Conservation (phyloP, 2,329 filamentous ascomycete species). For the Fusarium sp. region DNA sequence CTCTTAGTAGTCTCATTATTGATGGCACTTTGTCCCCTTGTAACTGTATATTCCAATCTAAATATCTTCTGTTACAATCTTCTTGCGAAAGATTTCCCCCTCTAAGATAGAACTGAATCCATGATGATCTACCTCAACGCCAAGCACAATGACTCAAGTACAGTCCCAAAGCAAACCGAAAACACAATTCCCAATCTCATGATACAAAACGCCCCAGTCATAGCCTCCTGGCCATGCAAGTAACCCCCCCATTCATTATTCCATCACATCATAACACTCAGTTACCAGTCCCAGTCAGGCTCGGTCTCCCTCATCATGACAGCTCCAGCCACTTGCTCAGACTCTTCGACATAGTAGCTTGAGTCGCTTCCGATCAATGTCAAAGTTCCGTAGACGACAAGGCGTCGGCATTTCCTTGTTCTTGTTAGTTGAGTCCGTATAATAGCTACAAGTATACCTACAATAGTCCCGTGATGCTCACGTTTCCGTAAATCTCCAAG, state of each 20-base stretch:
- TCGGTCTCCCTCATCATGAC: conserved; percentile 57
- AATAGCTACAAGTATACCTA: conserved; percentile 40
- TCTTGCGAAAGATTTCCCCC: background rate
- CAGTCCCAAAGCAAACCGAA: background rate
- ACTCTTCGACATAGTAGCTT: conserved; percentile 56
- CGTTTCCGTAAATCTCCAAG: conserved; percentile 61
- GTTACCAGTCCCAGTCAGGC: conserved; percentile 54
- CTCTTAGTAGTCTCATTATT: background rate
- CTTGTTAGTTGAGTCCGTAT: conserved; percentile 3
- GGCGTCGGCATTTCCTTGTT: conserved; percentile 55
- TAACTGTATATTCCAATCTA: background rate
- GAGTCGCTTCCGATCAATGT: conserved; percentile 60
- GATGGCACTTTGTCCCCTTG: background rate
- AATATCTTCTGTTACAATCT: background rate
- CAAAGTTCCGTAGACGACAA: conserved; percentile 60
- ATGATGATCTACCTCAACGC: conserved; percentile 9
- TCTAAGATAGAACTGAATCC: background rate
- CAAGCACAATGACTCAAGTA: background rate
- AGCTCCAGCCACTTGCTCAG: conserved; percentile 57
- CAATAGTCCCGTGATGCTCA: conserved; percentile 59
- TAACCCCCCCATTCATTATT: background rate
- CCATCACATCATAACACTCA: background rate
- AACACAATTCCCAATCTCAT: background rate
- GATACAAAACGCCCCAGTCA: background rate
- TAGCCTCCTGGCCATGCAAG: background rate